Conservation (phyloP, 1,284 basidiomycete genomes). For the Rhodotorula sp. region DNA sequence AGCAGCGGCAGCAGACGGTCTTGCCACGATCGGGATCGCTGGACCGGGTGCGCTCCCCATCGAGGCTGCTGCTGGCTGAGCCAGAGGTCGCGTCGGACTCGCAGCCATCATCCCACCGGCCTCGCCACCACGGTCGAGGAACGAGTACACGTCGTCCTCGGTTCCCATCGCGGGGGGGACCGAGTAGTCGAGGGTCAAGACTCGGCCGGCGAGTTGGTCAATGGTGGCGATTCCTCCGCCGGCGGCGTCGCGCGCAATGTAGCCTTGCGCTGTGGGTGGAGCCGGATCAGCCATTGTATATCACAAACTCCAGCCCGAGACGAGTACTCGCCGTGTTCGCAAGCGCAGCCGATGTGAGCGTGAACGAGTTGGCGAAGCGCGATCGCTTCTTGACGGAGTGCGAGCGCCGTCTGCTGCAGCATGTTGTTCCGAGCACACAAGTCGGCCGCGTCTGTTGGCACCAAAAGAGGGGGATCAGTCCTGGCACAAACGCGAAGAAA, state of each 20-base stretch:
- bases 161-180: conserved; percentile 29
- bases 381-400: conserved; percentile 27
- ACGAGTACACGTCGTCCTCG: conserved; percentile 32
- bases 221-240: conserved; percentile 37
- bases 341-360: conserved; percentile 25
- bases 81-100: not conserved
- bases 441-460: conserved; percentile 26
- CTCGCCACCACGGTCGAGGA: conserved; percentile 17
- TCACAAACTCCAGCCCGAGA: too few relatives aligned
- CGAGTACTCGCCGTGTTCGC: conserved; percentile 25
- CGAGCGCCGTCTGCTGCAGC: conserved; percentile 29
- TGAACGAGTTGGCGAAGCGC: conserved; percentile 30
- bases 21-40: not conserved
- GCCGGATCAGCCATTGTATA: too few relatives aligned
- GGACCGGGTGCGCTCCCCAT: not conserved
- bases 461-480: not conserved
- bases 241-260: conserved; percentile 25
- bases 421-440: conserved; percentile 24
- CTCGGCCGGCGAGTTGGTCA: conserved; percentile 33
- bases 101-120: not conserved
- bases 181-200: conserved; percentile 31
- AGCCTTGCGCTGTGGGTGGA: conserved; percentile 23
- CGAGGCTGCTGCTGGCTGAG: too few relatives aligned
- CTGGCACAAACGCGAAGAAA: not conserved
- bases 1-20: not conserved